Evolutionary conservation across 805 yeast genomes (phyloP), one percentile per base, ranked within the genome.

Genomic region (Scheffersomyces stipitis): DNA sequence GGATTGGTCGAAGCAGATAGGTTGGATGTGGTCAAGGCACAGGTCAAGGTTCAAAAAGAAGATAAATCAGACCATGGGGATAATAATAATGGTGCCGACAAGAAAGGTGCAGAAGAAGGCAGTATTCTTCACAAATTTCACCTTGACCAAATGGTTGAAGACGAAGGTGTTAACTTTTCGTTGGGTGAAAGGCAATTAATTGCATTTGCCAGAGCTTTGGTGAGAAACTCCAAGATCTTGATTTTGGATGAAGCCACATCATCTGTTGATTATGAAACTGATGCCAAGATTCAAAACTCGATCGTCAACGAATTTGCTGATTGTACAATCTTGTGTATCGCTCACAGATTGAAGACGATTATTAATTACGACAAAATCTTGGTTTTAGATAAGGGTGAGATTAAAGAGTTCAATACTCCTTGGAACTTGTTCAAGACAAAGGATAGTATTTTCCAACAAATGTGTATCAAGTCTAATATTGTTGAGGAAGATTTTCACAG

Each of bases 161-260:
- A 80, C 44, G 86, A 80, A 26, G 93, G 91, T 16, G 44, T 73
- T 10, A 84, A 84, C 47, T 81, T 81, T 46, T 81, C 87, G 1
- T 64, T 81, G 4, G 90, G 90, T 35, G 88, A 84, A 52, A 73
- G 83, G 41, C 90, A 83, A 56, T 50, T 83, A 42, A 59, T 84
- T 38, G 83, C 87, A 1, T 64, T 84, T 33, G 81, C 89, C 1
- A 69, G 91, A 42, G 89, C 90, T 0, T 60, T 84, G 31, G 86
- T 82, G 15, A 72, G 87, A 42, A 69, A 71, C 27, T 63, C 83
- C 10, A 78, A 72, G 50, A 75, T 83, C 33, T 58, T 84, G 37
- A 75, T 84, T 32, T 56, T 84, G 43, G 91, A 84, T 56, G 91
- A 84, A 58, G 90, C 90, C 3, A 84, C 91, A 0, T 80, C 88